Evolutionary conservation across 176 grass and related monocot genomes (phyloP), one percentile per base, ranked within the genome.

Genomic region (Ampelocalamus luodianensis): DNA sequence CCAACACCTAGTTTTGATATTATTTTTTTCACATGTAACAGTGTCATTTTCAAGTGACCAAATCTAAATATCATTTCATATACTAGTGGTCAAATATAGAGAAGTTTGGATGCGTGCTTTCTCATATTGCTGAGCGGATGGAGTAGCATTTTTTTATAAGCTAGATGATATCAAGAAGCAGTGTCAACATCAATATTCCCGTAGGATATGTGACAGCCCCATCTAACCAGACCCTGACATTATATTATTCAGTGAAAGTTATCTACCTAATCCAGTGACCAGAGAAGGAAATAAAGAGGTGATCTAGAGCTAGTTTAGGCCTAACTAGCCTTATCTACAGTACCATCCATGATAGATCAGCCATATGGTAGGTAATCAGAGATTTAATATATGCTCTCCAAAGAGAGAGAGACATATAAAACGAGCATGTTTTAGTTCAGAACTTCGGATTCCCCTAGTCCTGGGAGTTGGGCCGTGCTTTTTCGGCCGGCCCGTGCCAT

Each of bases 321-420:
- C 17, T 79, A 69, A 77, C 38, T 82, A 70, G 40, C 3, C 15
- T 26, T 12, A 59, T 34, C 50, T 48, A 58, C 51, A 34, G 60
- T 73, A 55, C 43, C 83, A 67, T 65, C 76, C 68, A 80, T 89
- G 74, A 74, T 85, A 85, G 68, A 34, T 79, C 73, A 64, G 0
- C 26, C 79, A 82, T 62, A 82, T 88, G 86, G 39, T 62, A 62
- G 71, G 72, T 88, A 68, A 60, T 22, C 51, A 77, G 6, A 38
- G 10, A 32, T 60, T 15, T 5, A 32, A 32, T 14, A 70, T 38
- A 59, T 71, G 65, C 4, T 58, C 36, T 37, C n/a, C 50, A 39
- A 5, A 5, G 53, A 44, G 1, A 29, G 13, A 17, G 0, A 17
- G 4, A 50, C 4, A 5, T 4, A 17, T 51, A 5, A 17, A 51